These are phyloP conservation scores for Peronosclerospora sorghi DNA, from an alignment of 352 stramenopile species.

Conservation along the genomic window DNA sequence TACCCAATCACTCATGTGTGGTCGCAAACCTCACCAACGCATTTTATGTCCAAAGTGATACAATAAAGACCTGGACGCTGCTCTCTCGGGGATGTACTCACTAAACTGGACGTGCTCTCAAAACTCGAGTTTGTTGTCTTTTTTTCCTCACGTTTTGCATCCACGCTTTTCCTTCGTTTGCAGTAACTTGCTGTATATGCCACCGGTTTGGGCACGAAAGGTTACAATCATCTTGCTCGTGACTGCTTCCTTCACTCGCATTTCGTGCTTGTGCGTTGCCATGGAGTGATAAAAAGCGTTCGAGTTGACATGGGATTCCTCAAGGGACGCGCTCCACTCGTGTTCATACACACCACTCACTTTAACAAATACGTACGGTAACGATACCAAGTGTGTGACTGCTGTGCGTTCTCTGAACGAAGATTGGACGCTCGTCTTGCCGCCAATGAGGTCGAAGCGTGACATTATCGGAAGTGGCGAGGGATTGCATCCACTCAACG, in stretches of 20 bases:
- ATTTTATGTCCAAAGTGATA: slow-evolving; percentile 41
- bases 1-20: slow-evolving; percentile 61
- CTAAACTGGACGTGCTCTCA: slow-evolving; percentile 24
- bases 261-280: slow-evolving; percentile 39
- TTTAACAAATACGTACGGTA: slow-evolving; percentile 63
- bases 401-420: too few relatives aligned
- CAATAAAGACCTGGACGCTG: slow-evolving; percentile 39
- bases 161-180: slow-evolving; percentile 19
- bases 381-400: too few relatives aligned
- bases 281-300: slow-evolving; percentile 50
- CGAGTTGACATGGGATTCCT: slow-evolving; percentile 43
- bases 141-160: slow-evolving; percentile 14
- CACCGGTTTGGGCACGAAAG: slow-evolving; percentile 35
- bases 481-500: slow-evolving; percentile 48
- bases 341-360: slow-evolving; percentile 33
- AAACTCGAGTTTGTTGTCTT: slow-evolving; percentile 9
- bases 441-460: slow-evolving; percentile 54
- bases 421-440: too few relatives aligned
- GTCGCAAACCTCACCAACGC: slow-evolving; percentile 55
- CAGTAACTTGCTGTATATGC: slow-evolving; percentile 20
- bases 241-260: slow-evolving; percentile 36
- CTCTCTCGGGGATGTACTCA: slow-evolving; percentile 50
- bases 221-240: slow-evolving; percentile 48
- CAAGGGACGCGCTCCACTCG: slow-evolving; percentile 48
- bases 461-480: slow-evolving; percentile 33